These are phyloP conservation scores for Ettlia oleoabundans DNA, from an alignment of 139 green algal genomes.

Conservation along the genomic window DNA sequence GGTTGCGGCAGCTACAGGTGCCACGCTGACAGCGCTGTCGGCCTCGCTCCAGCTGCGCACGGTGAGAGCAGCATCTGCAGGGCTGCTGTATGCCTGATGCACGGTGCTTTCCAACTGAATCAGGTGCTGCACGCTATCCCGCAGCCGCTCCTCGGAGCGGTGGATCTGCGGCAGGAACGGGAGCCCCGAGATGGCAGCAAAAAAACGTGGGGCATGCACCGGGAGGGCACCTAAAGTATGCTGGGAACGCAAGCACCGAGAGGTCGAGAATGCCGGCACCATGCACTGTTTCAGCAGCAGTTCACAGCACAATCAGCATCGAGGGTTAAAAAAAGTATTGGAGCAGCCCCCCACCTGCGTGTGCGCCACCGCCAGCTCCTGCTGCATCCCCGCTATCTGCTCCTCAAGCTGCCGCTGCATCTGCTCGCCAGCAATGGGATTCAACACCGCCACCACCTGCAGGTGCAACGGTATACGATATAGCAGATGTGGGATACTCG, in stretches of 20 bases:
- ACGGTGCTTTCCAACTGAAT: slow-evolving; percentile 33
- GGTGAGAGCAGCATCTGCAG: not conserved
- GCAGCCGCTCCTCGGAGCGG: slow-evolving; percentile 41
- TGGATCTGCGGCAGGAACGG: no score
- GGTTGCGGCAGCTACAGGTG: no score
- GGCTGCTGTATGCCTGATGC: not conserved
- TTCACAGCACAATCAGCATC: not conserved
- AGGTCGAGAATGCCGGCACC: no score
- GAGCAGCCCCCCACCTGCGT: slow-evolving; percentile 17
- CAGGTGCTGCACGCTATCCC: slow-evolving; percentile 38
- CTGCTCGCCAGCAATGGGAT: slow-evolving; percentile 43
- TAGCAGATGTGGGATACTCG: no score
- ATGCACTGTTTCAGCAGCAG: no score
- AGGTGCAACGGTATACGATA: not conserved
- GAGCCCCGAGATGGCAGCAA: no score
- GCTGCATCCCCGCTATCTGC: slow-evolving; percentile 47
- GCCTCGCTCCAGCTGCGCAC: not conserved
- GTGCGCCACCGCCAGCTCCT: slow-evolving; percentile 46
- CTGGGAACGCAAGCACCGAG: no score
- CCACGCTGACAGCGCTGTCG: not conserved
- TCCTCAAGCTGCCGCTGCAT: slow-evolving; percentile 34
- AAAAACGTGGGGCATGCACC: no score
- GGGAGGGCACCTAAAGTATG: no score
- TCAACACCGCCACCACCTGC: slow-evolving; percentile 55
- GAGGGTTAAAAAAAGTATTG: not conserved